A percentile compares a stretch with the other conserved stretches of the same genome.
phyloP scores from a whole-genome alignment of 2,329 filamentous ascomycete species.

The Penicillium palitans region DNA sequence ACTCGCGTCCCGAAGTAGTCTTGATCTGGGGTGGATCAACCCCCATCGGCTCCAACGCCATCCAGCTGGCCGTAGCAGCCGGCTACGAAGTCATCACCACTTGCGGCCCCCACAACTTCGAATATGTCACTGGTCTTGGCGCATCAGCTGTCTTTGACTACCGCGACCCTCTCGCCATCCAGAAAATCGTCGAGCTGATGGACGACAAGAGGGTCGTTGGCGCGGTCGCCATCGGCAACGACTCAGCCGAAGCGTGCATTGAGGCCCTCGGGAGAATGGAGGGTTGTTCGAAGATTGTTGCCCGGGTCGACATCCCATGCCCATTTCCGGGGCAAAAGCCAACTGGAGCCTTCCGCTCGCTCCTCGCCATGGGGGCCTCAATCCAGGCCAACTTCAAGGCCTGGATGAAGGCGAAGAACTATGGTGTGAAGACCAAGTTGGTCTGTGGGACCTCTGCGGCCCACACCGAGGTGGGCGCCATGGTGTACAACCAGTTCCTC shows the following conservation, averaged over 20 bases:
- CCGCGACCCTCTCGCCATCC: not conserved
- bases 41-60: constrained; percentile 17
- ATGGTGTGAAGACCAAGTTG: not conserved
- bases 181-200: not conserved
- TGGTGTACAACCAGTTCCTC: not conserved
- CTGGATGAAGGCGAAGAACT: not conserved
- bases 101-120: not conserved
- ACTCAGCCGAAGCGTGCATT: constrained; percentile 7
- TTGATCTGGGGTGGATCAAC: constrained; percentile 22
- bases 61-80: constrained; percentile 15
- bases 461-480: not conserved
- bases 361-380: not conserved
- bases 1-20: constrained; percentile 3
- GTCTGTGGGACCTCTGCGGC: not conserved
- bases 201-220: not conserved
- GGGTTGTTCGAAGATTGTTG: constrained; percentile 2
- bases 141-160: constrained; percentile 7
- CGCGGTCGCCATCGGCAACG: constrained; percentile 3
- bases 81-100: constrained; percentile 10
- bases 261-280: not conserved
- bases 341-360: not conserved
- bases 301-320: not conserved
- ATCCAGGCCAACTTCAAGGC: not conserved
- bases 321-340: not conserved
- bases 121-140: not conserved